phyloP scores from a whole-genome alignment of 164 flowering plant genomes.

The Nymphaea colorata region DNA sequence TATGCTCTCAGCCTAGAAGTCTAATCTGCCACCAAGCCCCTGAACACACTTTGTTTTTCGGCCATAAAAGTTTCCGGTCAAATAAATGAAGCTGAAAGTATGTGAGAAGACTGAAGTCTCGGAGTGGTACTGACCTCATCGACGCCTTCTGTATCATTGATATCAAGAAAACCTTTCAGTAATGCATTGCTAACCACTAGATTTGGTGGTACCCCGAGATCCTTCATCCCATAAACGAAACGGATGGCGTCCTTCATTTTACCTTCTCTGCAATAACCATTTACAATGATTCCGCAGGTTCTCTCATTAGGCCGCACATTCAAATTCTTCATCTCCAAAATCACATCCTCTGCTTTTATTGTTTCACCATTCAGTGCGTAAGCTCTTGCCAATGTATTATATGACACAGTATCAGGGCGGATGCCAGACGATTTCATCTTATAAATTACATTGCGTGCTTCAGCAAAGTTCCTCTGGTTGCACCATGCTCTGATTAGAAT shows the following conservation, averaged over 20 bases:
- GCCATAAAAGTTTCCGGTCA: too few species aligned
- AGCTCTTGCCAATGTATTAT: constrained; percentile 69
- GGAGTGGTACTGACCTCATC: constrained; percentile 33
- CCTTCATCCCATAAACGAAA: constrained; percentile 52
- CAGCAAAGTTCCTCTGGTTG: constrained; percentile 36
- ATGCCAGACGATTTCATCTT: constrained; percentile 58
- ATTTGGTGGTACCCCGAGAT: constrained; percentile 54
- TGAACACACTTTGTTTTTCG: too few species aligned
- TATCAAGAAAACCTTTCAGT: constrained; percentile 67
- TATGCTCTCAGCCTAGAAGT: too few species aligned
- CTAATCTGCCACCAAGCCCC: too few species aligned
- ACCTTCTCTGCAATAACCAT: constrained; percentile 52
- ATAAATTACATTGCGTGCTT: constrained; percentile 73
- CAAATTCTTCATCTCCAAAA: constrained; percentile 47
- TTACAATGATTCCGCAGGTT: constrained; percentile 64
- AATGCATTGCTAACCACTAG: constrained; percentile 72
- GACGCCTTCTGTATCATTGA: constrained; percentile 37
- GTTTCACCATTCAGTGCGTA: constrained; percentile 66
- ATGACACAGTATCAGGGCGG: constrained; percentile 82
- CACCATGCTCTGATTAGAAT: constrained; percentile 80
- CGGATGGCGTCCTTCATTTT: constrained; percentile 30
- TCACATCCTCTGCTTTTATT: constrained; percentile 44
- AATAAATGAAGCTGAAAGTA: too few species aligned
- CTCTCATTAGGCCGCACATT: constrained; percentile 62
- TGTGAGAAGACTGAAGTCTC: too few species aligned